A percentile compares a stretch with the other conserved stretches of the same genome.
These are phyloP conservation scores for Claviceps maximensis DNA, from an alignment of 2,329 filamentous ascomycete species.

Conservation along the genomic window DNA sequence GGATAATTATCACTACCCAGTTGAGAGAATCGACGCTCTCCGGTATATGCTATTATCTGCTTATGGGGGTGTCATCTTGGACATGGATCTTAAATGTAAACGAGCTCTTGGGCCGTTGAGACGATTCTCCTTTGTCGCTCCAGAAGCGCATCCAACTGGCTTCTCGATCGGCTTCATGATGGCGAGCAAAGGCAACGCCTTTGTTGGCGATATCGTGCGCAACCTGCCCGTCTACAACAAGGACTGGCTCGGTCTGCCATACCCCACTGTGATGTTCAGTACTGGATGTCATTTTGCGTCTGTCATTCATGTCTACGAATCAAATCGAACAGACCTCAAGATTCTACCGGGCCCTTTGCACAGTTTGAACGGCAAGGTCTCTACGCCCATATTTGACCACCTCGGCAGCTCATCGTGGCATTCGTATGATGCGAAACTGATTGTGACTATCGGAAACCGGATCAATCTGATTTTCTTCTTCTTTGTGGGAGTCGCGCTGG, in stretches of 20 bases:
- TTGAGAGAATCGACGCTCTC: constrained; percentile 58
- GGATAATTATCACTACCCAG: constrained; percentile 48
- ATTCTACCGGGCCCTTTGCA: constrained; percentile 25
- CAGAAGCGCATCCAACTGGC: constrained; percentile 25
- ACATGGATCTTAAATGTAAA: constrained; percentile 21
- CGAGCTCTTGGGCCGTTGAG: constrained; percentile 25
- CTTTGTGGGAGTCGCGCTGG: constrained; percentile 10
- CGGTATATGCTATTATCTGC: constrained; percentile 36
- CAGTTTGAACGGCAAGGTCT: constrained; percentile 24
- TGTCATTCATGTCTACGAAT: constrained; percentile 24
- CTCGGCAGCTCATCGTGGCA: constrained; percentile 30
- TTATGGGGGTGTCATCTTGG: constrained; percentile 19
- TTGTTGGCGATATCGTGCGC: constrained; percentile 20
- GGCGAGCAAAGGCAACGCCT: constrained; percentile 20
- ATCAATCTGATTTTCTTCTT: constrained; percentile 10
- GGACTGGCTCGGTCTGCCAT: constrained; percentile 25
- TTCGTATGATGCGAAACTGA: constrained; percentile 20
- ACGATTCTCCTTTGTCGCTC: constrained; percentile 27
- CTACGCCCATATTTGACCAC: constrained; percentile 27
- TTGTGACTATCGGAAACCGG: constrained; percentile 8
- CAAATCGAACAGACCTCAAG: constrained; percentile 19
- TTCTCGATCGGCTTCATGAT: constrained; percentile 30
- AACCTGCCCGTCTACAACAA: constrained; percentile 22
- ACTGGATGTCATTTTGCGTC: constrained; percentile 29
- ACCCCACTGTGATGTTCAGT: constrained; percentile 29